A percentile compares a stretch with the other conserved stretches of the same genome.
Conservation (phyloP, 176 grass and related monocot genomes). For the Carex kokanica region DNA sequence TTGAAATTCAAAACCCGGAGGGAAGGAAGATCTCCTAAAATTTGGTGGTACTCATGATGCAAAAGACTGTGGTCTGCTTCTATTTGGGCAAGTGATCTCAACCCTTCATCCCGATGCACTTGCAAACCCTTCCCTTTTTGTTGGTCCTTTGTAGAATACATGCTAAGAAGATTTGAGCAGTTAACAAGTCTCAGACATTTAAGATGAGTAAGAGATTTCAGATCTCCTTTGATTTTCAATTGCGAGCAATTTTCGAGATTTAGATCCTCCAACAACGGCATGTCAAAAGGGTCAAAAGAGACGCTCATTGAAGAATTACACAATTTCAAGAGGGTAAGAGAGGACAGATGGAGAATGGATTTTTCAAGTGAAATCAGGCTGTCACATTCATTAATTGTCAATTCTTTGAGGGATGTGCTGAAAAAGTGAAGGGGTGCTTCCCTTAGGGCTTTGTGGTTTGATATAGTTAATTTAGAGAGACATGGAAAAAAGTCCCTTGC, state of each 20-base stretch:
- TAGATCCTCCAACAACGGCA: not conserved
- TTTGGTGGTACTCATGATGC: not conserved
- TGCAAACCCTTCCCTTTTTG: not conserved
- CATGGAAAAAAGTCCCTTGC: not conserved
- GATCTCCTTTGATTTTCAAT: not conserved
- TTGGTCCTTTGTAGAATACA: not conserved
- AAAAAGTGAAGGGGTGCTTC: not conserved
- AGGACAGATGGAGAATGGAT: not conserved
- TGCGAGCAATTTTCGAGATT: not conserved
- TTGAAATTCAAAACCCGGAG: not conserved
- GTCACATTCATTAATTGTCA: not conserved
- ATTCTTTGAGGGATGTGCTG: not conserved
- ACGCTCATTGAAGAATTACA: not conserved
- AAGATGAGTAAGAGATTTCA: not conserved
- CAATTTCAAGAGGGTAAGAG: not conserved
- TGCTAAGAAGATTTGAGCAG: not conserved
- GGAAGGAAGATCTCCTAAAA: not conserved
- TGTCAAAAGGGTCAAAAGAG: not conserved
- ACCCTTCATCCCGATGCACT: not conserved
- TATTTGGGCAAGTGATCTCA: not conserved
- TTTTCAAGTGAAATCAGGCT: too few species aligned
- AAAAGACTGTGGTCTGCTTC: not conserved
- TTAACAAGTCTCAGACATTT: not conserved
- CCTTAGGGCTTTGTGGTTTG: not conserved
- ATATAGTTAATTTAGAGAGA: not conserved